Conservation (phyloP, 176 grass and related monocot species). For the Areca catechu region DNA sequence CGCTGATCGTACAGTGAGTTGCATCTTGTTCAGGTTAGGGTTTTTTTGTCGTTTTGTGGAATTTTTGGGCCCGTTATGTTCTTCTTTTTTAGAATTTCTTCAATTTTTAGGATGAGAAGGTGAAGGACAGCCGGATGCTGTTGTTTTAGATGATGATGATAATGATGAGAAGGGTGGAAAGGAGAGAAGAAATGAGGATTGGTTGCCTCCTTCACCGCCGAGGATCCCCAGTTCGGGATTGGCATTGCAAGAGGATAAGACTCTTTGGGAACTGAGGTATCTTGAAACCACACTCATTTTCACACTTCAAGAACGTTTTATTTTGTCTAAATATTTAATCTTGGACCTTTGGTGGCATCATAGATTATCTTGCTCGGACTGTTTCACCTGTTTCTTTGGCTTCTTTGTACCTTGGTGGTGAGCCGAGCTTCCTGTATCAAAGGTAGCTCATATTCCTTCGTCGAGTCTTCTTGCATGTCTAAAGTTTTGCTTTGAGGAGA, state of each 20-base stretch:
- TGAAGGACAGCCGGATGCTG: constrained; percentile 10
- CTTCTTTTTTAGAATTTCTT: background rate
- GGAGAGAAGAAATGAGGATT: constrained; percentile 54
- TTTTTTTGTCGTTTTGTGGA: background rate
- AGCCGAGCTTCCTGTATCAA: no score
- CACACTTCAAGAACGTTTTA: background rate
- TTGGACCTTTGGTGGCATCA: background rate
- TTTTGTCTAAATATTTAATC: background rate
- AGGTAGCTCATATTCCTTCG: no score
- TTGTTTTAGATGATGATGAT: constrained; percentile 23
- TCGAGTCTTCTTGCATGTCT: no score
- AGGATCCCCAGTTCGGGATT: constrained; percentile 21
- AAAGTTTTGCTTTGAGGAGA: no score
- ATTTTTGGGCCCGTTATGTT: background rate
- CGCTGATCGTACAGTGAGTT: constrained; percentile 1
- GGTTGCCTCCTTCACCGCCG: constrained; percentile 43
- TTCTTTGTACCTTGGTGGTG: no score
- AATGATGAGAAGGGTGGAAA: constrained; percentile 9
- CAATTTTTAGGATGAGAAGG: constrained; percentile 4
- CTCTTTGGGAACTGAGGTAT: constrained; percentile 50
- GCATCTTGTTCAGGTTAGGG: background rate
- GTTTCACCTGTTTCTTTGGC: no score
- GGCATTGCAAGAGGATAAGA: constrained; percentile 19
- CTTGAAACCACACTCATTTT: background rate
- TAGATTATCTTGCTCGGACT: background rate